Evolutionary conservation across 148 eudicot species (phyloP).

Genomic region (Rhododendron ferrugineum): DNA sequence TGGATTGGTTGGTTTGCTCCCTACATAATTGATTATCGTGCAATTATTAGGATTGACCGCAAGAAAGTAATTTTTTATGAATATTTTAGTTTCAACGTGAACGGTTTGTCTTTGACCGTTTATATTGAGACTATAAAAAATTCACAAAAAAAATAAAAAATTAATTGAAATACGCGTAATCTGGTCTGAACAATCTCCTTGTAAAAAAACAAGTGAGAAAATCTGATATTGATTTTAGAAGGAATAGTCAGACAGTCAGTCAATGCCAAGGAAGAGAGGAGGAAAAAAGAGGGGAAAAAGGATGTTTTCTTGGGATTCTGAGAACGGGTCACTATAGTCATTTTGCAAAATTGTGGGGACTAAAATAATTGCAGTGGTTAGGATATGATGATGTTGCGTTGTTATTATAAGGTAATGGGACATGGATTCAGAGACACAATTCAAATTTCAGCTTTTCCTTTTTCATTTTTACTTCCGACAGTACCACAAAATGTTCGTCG

Average conservation of each 20-base stretch:
- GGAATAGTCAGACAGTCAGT: conserved; percentile 28
- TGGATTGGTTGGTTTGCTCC: too few relatives aligned
- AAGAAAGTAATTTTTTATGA: too few relatives aligned
- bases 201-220: not conserved
- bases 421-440: conserved; percentile 30
- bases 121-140: too few relatives aligned
- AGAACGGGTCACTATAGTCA: conserved; percentile 19
- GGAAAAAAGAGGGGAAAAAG: conserved; percentile 3
- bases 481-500: not conserved
- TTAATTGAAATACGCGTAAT: too few relatives aligned
- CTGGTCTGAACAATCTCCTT: fast-evolving
- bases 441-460: conserved; percentile 33
- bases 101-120: too few relatives aligned
- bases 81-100: too few relatives aligned
- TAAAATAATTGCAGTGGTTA: conserved; percentile 44
- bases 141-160: too few relatives aligned
- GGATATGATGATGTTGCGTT: conserved; percentile 22
- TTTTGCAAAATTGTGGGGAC: conserved; percentile 21
- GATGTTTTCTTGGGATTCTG: conserved; percentile 33
- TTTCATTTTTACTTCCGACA: conserved; percentile 10
- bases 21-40: too few relatives aligned
- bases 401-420: not conserved
- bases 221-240: conserved; percentile 13
- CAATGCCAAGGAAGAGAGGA: not conserved
- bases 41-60: too few relatives aligned